These are phyloP conservation scores for Potentilla sterilis DNA, from an alignment of 306 rosid species.

Conservation along the genomic window DNA sequence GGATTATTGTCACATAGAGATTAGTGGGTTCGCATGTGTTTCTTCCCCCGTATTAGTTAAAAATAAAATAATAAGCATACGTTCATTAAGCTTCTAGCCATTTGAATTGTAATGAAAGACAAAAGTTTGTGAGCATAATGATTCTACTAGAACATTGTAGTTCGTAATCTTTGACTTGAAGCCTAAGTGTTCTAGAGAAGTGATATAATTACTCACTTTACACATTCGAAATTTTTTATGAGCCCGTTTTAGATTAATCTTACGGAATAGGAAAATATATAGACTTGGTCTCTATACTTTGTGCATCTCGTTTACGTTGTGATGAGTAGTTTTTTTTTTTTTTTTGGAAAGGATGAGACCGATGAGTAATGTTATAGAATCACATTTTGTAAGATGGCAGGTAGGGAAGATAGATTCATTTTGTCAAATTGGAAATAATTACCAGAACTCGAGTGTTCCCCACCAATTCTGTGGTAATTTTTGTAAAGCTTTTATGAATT, in stretches of 20 bases:
- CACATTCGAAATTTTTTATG: background rate
- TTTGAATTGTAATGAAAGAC: conserved; percentile 22
- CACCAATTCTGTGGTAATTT: background rate
- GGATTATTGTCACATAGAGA: conserved; percentile 25
- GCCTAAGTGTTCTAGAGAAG: conserved; percentile 27
- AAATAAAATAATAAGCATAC: conserved; percentile 5
- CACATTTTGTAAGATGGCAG: background rate
- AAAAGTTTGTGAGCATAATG: conserved; percentile 28
- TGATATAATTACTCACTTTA: conserved; percentile 1
- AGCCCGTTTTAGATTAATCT: background rate
- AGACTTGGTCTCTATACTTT: conserved; percentile 15
- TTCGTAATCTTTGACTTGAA: conserved; percentile 37
- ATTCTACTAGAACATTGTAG: conserved; percentile 20
- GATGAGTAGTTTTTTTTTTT: no score
- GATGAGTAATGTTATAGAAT: background rate
- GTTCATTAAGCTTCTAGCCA: background rate
- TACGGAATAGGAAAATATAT: conserved; percentile 13
- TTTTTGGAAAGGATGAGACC: no score
- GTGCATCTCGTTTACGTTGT: background rate
- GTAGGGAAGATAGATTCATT: background rate
- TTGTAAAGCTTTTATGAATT: background rate
- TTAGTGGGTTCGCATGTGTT: conserved; percentile 27
- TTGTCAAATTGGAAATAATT: background rate
- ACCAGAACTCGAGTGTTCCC: background rate
- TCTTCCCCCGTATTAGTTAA: background rate